Evolutionary conservation across 257 asterid genomes (phyloP).

Genomic region (Petrea volubilis): DNA sequence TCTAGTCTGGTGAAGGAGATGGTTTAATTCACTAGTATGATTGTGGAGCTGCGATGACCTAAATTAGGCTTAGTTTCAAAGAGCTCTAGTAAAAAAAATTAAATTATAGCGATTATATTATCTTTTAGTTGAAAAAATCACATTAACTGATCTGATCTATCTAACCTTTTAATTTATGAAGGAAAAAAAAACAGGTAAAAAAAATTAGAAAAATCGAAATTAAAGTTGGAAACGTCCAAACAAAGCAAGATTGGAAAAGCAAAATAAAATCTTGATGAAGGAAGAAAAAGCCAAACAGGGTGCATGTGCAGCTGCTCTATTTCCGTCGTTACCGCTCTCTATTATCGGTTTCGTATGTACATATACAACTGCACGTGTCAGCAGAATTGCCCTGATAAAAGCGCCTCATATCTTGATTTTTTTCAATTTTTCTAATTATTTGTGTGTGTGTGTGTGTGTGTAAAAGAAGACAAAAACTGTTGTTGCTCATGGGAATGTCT

Average conservation of each 20-base stretch:
- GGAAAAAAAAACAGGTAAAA: background rate
- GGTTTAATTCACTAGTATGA: no score
- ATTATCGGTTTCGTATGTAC: conserved; percentile 9
- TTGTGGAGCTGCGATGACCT: no score
- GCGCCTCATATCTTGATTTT: background rate
- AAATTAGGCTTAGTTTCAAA: no score
- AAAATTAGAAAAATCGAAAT: background rate
- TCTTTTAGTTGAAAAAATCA: no score
- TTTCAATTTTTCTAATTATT: background rate
- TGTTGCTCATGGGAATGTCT: background rate
- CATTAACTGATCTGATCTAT: no score
- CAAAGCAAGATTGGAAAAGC: background rate
- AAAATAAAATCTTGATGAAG: conserved; percentile 1
- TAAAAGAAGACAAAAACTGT: background rate
- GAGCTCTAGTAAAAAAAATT: no score
- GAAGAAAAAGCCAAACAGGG: conserved; percentile 16
- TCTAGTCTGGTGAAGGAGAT: no score
- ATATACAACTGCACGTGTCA: background rate
- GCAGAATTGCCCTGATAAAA: background rate
- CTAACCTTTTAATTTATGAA: no score
- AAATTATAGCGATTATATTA: no score
- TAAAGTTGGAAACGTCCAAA: background rate
- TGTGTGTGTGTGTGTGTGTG: no score
- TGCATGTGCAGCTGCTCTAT: conserved; percentile 32
- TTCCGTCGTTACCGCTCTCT: conserved; percentile 21